phyloP scores from a whole-genome alignment of 805 yeast genomes.

The Starmerella stigmatis region DNA sequence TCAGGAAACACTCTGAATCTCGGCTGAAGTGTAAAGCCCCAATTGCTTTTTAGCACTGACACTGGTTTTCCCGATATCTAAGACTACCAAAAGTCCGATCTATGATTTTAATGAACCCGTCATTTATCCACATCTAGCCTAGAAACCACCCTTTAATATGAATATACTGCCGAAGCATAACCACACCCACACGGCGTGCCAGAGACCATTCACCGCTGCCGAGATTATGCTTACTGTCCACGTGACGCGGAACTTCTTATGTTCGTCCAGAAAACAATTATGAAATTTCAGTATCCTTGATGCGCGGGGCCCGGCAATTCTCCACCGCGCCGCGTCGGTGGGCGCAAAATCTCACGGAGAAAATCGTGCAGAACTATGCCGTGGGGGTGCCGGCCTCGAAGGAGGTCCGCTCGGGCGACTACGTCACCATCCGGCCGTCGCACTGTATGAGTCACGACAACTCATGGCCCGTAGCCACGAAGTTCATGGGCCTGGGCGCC shows the following conservation, averaged over 20 bases:
- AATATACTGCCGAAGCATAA: too few species aligned
- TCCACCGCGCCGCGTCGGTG: conserved; percentile 11
- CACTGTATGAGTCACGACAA: conserved; percentile 99
- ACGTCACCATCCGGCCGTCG: conserved; percentile 87
- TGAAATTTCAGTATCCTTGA: not conserved
- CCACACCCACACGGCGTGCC: too few species aligned
- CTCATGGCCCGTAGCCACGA: conserved; percentile 98
- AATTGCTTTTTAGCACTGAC: too few species aligned
- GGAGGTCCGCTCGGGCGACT: conserved; percentile 78
- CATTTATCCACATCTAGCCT: too few species aligned
- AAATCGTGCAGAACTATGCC: conserved; percentile 87
- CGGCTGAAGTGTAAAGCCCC: too few species aligned
- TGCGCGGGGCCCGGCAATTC: conserved; percentile 13
- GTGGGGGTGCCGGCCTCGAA: conserved; percentile 73
- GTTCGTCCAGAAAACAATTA: not conserved
- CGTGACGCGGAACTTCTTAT: not conserved
- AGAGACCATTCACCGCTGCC: conserved; percentile 2
- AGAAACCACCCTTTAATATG: too few species aligned
- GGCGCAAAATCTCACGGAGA: conserved; percentile 81
- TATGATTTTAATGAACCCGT: too few species aligned
- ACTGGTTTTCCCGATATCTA: too few species aligned
- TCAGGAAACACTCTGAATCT: conserved; percentile 75
- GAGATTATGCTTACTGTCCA: not conserved
- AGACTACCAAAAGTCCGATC: too few species aligned
- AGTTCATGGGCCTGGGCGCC: conserved; percentile 92